Base-by-base conservation (phyloP, 2,329 filamentous ascomycete genomes). In the Trichoderma brevicompactum region DNA sequence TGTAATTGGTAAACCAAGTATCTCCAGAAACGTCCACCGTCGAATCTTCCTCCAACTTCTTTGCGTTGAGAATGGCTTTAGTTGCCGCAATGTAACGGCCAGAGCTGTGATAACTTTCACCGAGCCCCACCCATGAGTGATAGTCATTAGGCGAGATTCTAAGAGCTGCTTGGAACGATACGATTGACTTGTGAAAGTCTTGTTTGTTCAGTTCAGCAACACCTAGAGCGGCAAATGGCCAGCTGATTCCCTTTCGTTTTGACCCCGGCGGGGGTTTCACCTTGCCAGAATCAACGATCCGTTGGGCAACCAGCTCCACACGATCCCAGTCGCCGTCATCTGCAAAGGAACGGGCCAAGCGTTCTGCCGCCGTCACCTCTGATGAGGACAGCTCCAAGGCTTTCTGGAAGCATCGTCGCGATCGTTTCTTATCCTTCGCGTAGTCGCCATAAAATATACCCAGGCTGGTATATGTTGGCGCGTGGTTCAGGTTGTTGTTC, bases 81-180 rank as follows among this genome's bases (percentile, higher is more conserved):
- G 91, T 92, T 0, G 95, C 94, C n/a, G 95, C 94, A 66, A 97
- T 91, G 73, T 96, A 96, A 68, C 94, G 86, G 9, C 95, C 94
- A 15, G 94, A 96, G 70, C 92, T 95, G 74, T 97, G 91, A 73
- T 99, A 99, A 73, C 93, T 96, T 79, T 99, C 95, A n/a, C 94
- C 95, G 1, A 99, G 83, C 1, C 95, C 95, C 28, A 99, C 91
- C 87, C 94, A 99, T 0, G 92, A 96, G 78, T 99, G 91, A 73
- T 98, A 98, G 76, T 98, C 92, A 48, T 89, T 82, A 0, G 94
- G 92, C 2, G 88, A 87, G 54, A 97, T 91, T 61, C 94, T 85
- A 40, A 99, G 81, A 10, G 95, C 94, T 1, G 92, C 88, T 73
- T 98, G 91, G 75, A 98, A 99, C 0, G 92, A 96, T 8, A 94